A percentile compares a stretch with the other conserved stretches of the same genome.
These are phyloP conservation scores for Hypericum perforatum DNA, from an alignment of 345 rosid species.

Conservation along the genomic window DNA sequence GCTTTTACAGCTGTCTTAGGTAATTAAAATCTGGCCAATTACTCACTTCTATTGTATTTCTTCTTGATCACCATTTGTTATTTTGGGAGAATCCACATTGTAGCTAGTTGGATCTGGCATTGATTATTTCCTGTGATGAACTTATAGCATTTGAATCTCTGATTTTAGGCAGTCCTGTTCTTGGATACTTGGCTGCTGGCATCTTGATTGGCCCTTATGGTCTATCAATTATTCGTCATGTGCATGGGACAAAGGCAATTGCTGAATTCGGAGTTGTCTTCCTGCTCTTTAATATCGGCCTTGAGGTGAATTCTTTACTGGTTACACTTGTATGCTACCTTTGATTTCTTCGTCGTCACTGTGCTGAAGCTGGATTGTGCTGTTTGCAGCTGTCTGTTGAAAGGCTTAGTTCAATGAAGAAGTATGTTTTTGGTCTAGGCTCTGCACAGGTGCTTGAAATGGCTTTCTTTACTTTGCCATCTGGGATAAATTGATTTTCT, in stretches of 20 bases:
- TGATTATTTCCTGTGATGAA: too few species aligned
- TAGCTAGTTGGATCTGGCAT: too few species aligned
- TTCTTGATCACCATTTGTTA: too few species aligned
- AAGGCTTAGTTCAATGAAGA: constrained; percentile 99
- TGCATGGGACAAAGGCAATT: constrained; percentile 93
- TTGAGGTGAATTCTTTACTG: constrained; percentile 55
- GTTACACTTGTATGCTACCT: constrained; percentile 8
- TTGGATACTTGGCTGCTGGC: constrained; percentile 99
- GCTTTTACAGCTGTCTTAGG: too few species aligned
- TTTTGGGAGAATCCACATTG: too few species aligned
- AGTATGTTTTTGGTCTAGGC: constrained; percentile 95
- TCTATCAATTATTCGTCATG: constrained; percentile 90
- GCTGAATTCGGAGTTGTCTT: constrained; percentile 99
- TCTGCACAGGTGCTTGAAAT: constrained; percentile 66
- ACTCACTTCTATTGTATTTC: too few species aligned
- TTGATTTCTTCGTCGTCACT: constrained; percentile 15
- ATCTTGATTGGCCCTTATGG: constrained; percentile 97
- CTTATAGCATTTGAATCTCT: constrained; percentile 13
- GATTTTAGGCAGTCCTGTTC: constrained; percentile 93
- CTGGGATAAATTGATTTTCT: too few species aligned
- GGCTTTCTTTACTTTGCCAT: background rate
- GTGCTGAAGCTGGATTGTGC: constrained; percentile 15
- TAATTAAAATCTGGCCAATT: too few species aligned
- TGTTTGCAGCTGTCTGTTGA: constrained; percentile 92
- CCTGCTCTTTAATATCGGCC: constrained; percentile 92